A percentile compares a stretch with the other conserved stretches of the same genome.
Evolutionary conservation across 352 stramenopile species (phyloP).

Genomic region (Globisporangium echinulatum): DNA sequence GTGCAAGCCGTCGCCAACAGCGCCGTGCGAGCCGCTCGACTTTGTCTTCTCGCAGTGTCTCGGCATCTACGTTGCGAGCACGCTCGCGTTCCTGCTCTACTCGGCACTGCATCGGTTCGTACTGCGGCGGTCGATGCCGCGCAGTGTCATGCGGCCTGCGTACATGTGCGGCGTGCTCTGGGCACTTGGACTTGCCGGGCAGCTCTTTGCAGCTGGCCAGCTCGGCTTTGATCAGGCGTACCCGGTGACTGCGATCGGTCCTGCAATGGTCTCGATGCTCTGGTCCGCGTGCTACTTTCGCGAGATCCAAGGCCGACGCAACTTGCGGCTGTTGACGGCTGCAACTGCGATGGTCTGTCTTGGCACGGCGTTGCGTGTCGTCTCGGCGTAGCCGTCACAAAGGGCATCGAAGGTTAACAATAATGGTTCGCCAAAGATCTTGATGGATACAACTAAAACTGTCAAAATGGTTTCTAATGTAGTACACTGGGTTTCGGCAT

Average conservation of each 20-base stretch:
- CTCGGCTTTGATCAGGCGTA: constrained; percentile 82
- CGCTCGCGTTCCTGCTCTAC: constrained; percentile 70
- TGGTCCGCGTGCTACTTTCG: constrained; percentile 80
- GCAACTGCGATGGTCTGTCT: constrained; percentile 62
- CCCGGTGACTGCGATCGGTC: constrained; percentile 71
- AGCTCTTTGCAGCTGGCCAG: constrained; percentile 66
- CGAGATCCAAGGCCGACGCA: constrained; percentile 66
- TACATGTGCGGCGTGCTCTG: constrained; percentile 78
- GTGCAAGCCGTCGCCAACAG: constrained; percentile 28
- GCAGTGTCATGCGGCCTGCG: constrained; percentile 71
- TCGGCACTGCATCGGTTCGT: constrained; percentile 72
- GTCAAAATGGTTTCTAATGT: no score
- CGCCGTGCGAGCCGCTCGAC: constrained; percentile 73
- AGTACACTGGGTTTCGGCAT: no score
- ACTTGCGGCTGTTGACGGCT: constrained; percentile 50
- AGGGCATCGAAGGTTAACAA: background rate
- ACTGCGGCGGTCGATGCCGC: constrained; percentile 67
- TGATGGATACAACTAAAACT: no score
- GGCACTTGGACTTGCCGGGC: constrained; percentile 55
- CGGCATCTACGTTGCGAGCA: constrained; percentile 74
- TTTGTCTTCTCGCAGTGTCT: constrained; percentile 84
- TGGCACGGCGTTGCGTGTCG: constrained; percentile 57
- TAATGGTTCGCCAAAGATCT: no score
- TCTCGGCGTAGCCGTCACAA: constrained; percentile 22
- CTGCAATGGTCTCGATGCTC: constrained; percentile 80